These are phyloP conservation scores for Odonthalia washingtoniensis DNA, from an alignment of 31 red algal species.

Conservation along the genomic window DNA sequence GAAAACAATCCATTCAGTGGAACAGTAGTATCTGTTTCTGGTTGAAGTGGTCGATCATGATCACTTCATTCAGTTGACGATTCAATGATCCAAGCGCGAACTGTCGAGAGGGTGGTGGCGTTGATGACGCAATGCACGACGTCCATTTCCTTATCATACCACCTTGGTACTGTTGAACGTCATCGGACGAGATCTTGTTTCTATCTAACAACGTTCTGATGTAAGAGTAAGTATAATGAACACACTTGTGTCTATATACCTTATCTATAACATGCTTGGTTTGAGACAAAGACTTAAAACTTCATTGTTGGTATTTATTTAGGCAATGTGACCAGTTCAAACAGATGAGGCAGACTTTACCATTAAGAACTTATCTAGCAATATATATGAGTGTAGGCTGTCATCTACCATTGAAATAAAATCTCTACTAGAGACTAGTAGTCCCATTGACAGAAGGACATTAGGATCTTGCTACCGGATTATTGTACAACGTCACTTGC, in stretches of 20 bases:
- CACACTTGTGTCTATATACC: conserved; percentile 42
- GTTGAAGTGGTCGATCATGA: conserved; percentile 1
- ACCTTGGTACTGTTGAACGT: conserved; percentile 21
- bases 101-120: conserved; percentile 6
- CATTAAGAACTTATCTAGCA: neutral
- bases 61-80: too few relatives aligned
- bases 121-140: neutral
- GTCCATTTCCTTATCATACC: conserved; percentile 2
- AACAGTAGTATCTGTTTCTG: neutral
- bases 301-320: too few relatives aligned
- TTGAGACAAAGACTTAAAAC: too few relatives aligned
- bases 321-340: too few relatives aligned
- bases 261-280: too few relatives aligned
- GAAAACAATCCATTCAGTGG: conserved; percentile 5
- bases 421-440: too few relatives aligned
- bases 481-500: too few relatives aligned
- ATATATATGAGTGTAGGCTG: neutral
- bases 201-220: conserved; percentile 37
- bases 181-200: conserved; percentile 31
- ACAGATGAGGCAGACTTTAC: too few relatives aligned
- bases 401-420: too few relatives aligned
- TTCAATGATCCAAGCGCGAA: neutral
- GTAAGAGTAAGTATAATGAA: conserved; percentile 29
- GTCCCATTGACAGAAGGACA: too few relatives aligned
- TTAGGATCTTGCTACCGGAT: too few relatives aligned